Evolutionary conservation across 495 filamentous ascomycete species (phyloP).

Genomic region (Penicillium desertorum): DNA sequence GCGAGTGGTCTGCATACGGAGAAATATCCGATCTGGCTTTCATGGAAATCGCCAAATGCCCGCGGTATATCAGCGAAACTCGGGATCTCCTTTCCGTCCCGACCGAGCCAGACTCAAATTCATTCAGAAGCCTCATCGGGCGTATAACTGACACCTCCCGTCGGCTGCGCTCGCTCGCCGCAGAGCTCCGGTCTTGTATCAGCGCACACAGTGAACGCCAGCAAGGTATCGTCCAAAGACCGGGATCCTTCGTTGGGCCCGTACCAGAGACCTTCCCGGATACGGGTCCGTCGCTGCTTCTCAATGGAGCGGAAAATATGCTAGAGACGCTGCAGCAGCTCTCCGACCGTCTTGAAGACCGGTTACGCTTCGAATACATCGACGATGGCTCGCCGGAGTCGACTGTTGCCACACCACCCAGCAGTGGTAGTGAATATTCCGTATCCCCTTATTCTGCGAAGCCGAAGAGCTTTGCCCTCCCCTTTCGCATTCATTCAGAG

Average conservation of each 20-base stretch:
- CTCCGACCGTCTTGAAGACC: conserved; percentile 13
- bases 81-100: conserved; percentile 19
- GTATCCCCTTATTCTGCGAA: conserved; percentile 3
- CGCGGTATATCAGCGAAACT: conserved; percentile 32
- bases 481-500: conserved; percentile 33
- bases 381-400: conserved; percentile 23
- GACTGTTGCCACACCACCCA: conserved; percentile 4
- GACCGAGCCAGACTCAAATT: neutral
- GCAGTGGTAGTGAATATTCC: conserved; percentile 16
- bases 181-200: conserved; percentile 27
- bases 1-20: conserved; percentile 28
- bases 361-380: conserved; percentile 16
- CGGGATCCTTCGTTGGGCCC: conserved; percentile 25
- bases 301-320: conserved; percentile 30
- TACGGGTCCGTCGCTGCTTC: conserved; percentile 30
- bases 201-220: conserved; percentile 26
- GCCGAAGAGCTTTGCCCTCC: conserved; percentile 15
- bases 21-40: conserved; percentile 27
- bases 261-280: conserved; percentile 29
- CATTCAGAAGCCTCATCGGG: conserved; percentile 12
- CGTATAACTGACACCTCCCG: conserved; percentile 25
- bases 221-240: conserved; percentile 28
- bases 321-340: conserved; percentile 20
- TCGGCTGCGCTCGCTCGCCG: conserved; percentile 12
- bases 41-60: conserved; percentile 36